Base-by-base conservation (phyloP, 148 eudicot species). In the Polygonum maritimum region DNA sequence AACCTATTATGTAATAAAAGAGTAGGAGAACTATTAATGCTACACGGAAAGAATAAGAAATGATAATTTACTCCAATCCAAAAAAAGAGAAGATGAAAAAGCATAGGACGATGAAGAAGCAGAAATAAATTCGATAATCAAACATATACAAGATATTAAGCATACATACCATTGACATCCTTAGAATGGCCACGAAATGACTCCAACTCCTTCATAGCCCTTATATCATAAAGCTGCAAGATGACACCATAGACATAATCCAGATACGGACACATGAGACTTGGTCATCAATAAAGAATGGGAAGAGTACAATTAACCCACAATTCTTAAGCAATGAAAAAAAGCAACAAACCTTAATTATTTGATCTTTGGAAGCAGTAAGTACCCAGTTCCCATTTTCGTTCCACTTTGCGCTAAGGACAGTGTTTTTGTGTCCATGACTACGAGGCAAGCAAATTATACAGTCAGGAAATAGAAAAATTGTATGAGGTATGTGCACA, bases 301-400 rank as follows among this genome's bases (percentile, higher is more conserved):
- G 16, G 19, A 44, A 38, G 57, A 69, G 36, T 36, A 19, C 5
- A 35, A 40, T 4, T 69, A 16, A 3, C 35, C 21, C 13, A 54
- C 40, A 57, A 71, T n/a, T 7, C 26, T 58, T 33, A 48, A 71
- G 45, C 38, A 72, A 7, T 22, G 75, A 72, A 45, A 44, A 69
- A 22, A 48, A 48, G 77, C 49, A 55, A 36, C 47, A 9, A 71
- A 95, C 98, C 97, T 95, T 95, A 76, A 95, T 92, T 75, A 89
- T 90, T 80, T 95, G 98, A 88, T 95, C 98, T 82, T 95, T 95
- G 49, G 98, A 95, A 81, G 96, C 94, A 57, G 97, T 95, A 58
- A 95, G 87, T 44, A 95, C 96, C 98, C 98, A 95, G 77, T 95
- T 95, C 74, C 98, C 98, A 76, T 95, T 95, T 79, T 92, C 94